phyloP scores from a whole-genome alignment of 2,329 filamentous ascomycete species.

The Verticillium zaregamsianum region DNA sequence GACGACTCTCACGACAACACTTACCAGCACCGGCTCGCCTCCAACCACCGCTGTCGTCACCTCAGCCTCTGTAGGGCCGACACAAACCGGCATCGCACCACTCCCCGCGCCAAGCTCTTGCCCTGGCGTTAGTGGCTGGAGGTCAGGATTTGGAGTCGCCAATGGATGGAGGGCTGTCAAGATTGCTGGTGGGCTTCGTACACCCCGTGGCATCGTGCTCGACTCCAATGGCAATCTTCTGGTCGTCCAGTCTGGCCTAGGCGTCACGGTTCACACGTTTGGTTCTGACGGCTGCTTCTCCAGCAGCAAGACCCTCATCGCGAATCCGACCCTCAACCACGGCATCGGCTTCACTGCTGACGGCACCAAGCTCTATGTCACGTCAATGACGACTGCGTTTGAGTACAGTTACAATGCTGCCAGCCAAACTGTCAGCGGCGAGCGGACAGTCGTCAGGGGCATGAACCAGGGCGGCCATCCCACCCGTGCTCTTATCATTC shows the following conservation, averaged over 20 bases:
- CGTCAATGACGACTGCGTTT: constrained; percentile 39
- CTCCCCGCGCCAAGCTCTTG: constrained; percentile 29
- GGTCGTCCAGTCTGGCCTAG: constrained; percentile 28
- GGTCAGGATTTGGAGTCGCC: constrained; percentile 25
- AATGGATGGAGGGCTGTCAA: constrained; percentile 34
- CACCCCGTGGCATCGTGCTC: constrained; percentile 30
- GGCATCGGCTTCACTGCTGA: constrained; percentile 34
- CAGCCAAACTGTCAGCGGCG: constrained; percentile 38
- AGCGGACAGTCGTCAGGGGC: constrained; percentile 32
- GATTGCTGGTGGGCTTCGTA: constrained; percentile 29
- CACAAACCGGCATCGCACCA: constrained; percentile 7
- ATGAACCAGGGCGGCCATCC: constrained; percentile 34
- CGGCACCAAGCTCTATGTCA: constrained; percentile 33
- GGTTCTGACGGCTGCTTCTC: constrained; percentile 34
- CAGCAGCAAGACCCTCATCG: constrained; percentile 30
- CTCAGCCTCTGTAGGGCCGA: background rate
- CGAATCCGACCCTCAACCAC: constrained; percentile 32
- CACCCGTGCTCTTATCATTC: constrained; percentile 31
- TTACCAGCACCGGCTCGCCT: constrained; percentile 6
- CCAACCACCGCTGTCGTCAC: constrained; percentile 1
- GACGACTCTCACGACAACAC: constrained; percentile 7
- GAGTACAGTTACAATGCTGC: constrained; percentile 53
- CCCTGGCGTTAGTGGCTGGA: constrained; percentile 23
- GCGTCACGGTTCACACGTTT: constrained; percentile 35
- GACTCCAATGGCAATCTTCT: constrained; percentile 32